Evolutionary conservation across 768 basidiomycete species (phyloP), one percentile per base, ranked within the genome.

Genomic region (Trametes sanguinea): DNA sequence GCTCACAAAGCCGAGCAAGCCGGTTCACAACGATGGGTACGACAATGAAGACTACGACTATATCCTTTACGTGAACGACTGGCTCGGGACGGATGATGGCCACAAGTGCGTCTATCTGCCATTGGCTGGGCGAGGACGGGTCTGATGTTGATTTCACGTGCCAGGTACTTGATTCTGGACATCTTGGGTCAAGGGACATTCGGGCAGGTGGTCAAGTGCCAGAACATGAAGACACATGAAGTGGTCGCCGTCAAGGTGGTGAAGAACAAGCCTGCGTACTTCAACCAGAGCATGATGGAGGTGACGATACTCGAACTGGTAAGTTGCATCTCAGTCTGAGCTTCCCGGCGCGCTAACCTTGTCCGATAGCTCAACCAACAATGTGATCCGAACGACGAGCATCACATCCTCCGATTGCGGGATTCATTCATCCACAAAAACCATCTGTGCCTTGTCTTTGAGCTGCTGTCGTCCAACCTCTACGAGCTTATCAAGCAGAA

Each of bases 401-500:
- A 98, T 72, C 96, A 98, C 74, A 96, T 99, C 66, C 82, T 99
- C 54, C 90, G 97, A 35, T 81, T 99, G 68, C 88, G 88, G 14
- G 97, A 98, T 75, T 93, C 92, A 0, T 99, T 99, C 78, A 97
- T 96, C 60, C 97, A 99, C 77, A 87, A 91, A 69, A 94, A 84
- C 66, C 97, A 99, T 75, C 82, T 99, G 47, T 99, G 97, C 75
- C 90, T 99, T 66, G 96, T 98, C 56, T 98, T 98, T 71, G 96
- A 99, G 75, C 83, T 98, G 51, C 84, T 99, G 9, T 95, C 94
- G 6, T 97, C 94, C 35, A 99, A 99, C 71, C 82, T 99, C 59
- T 99, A 98, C 79, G 97, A 99, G 75, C 84, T 99, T 72, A 98
- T 99, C 85, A 99, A 99, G 80, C 97, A 99, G 78, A 99, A 99